Evolutionary conservation across 768 basidiomycete species (phyloP), one percentile per base, ranked within the genome.

Genomic region (Psilocybe tampanensis): DNA sequence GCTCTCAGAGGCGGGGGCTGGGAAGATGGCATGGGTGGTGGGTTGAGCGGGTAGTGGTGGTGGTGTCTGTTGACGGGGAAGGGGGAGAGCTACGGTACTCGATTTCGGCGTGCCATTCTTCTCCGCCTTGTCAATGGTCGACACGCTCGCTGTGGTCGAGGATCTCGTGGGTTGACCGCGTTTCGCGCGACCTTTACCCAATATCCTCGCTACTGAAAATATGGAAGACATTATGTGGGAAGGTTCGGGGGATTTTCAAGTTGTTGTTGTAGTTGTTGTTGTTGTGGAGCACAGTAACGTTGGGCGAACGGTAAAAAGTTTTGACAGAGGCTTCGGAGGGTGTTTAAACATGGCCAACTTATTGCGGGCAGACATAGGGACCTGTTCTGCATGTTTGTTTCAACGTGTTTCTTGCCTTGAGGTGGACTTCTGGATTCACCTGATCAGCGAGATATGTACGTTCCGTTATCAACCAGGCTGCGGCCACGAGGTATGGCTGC

Each of bases 171-270:
- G 48, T 21, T n/a, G 39, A 34, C 32, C 55, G 55, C 55, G 55
- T 44, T 50, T 54, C 2, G 52, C 43, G 61, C 61, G 61, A 54
- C 58, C 34, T 45, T 62, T 62, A 7, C 55, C 48, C 23, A 63
- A 58, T 18, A 63, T 47, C 43, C 56, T 63, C 7, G 61, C 56
- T 15, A 63, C 61, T 29, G 61, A 63, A 45, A 63, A 63, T 44
- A 63, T 22, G 9, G 61, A 52, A 11, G 61, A 59, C 61, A 63
- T 29, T 29, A 4, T 4, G 29, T 62, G 26, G 17, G 12, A 13
- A n/a, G 19, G 36, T 41, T 44, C 22, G 22, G 13, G 15, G 15
- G 19, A 24, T 13, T 26, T 22, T 8, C 15, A 11, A 12, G 45
- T 29, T 29, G 29, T 9, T 29, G 29, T 29, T 9, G 36, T 45